These are phyloP conservation scores for Aspergillus olivimuriae DNA, from an alignment of 495 filamentous ascomycete genomes.

Conservation along the genomic window DNA sequence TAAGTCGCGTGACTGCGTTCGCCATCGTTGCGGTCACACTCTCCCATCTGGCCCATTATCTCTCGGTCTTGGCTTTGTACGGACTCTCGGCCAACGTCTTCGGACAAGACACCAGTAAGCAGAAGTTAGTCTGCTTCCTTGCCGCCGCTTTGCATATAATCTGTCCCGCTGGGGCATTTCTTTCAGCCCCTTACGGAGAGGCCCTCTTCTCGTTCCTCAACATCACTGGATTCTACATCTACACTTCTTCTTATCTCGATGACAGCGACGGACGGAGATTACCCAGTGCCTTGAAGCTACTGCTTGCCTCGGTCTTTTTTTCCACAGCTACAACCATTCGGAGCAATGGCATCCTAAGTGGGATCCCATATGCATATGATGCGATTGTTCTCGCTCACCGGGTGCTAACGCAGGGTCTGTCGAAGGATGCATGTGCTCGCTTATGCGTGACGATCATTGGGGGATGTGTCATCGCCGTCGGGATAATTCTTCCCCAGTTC, in stretches of 20 bases:
- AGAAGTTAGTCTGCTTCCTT: constrained; percentile 51
- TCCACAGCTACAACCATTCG: constrained; percentile 68
- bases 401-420: constrained; percentile 24
- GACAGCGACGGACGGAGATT: constrained; percentile 13
- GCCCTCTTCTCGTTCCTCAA: constrained; percentile 71
- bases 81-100: constrained; percentile 39
- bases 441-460: constrained; percentile 52
- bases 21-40: constrained; percentile 54
- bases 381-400: constrained; percentile 26
- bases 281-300: constrained; percentile 39
- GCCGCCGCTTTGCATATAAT: constrained; percentile 71
- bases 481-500: constrained; percentile 64
- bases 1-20: constrained; percentile 17
- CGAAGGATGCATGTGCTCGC: constrained; percentile 28
- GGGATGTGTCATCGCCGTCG: constrained; percentile 59
- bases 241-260: constrained; percentile 49
- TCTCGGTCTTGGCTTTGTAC: constrained; percentile 67
- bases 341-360: constrained; percentile 84
- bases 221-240: constrained; percentile 66
- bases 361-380: constrained; percentile 62
- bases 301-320: constrained; percentile 62
- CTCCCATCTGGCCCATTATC: constrained; percentile 65
- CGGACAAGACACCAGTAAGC: constrained; percentile 17
- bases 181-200: constrained; percentile 84
- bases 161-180: constrained; percentile 81